Evolutionary conservation across 148 eudicot genomes (phyloP).

Genomic region (Cornus suecica): DNA sequence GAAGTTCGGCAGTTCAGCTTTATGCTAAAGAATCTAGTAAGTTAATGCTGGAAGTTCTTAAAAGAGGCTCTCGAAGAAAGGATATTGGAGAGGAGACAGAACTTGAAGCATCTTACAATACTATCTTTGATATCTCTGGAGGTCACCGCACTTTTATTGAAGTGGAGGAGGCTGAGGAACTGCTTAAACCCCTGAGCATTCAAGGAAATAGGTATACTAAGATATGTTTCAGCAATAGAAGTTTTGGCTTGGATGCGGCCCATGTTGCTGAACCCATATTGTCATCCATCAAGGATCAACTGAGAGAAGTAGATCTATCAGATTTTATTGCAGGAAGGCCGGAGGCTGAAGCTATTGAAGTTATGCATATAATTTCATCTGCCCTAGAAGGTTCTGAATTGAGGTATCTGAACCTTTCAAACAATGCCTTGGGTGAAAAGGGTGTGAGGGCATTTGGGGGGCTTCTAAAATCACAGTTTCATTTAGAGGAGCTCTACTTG

Average conservation of each 20-base stretch:
- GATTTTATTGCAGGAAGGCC: constrained; percentile 77
- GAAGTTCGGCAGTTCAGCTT: constrained; percentile 73
- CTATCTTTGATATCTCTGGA: constrained; percentile 60
- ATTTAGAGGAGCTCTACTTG: constrained; percentile 72
- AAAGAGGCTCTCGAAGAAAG: constrained; percentile 50
- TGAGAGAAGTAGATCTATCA: constrained; percentile 66
- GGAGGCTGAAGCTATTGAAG: constrained; percentile 76
- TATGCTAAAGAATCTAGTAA: constrained; percentile 86
- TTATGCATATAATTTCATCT: constrained; percentile 58
- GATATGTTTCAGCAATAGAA: constrained; percentile 77
- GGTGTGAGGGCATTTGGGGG: constrained; percentile 69
- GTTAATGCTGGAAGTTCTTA: constrained; percentile 65
- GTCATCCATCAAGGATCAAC: constrained; percentile 44
- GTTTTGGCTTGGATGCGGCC: constrained; percentile 73
- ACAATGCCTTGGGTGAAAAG: constrained; percentile 80
- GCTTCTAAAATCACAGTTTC: constrained; percentile 52
- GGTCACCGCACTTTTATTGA: constrained; percentile 55
- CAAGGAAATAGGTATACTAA: constrained; percentile 49
- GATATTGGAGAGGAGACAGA: constrained; percentile 24
- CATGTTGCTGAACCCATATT: constrained; percentile 56
- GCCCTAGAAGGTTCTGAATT: constrained; percentile 59
- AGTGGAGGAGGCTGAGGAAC: constrained; percentile 56
- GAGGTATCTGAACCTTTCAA: constrained; percentile 54
- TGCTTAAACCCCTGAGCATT: constrained; percentile 47
- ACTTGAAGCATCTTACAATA: constrained; percentile 22